Evolutionary conservation across 2,329 filamentous ascomycete species (phyloP).

Genomic region (Colletotrichum tanaceti): DNA sequence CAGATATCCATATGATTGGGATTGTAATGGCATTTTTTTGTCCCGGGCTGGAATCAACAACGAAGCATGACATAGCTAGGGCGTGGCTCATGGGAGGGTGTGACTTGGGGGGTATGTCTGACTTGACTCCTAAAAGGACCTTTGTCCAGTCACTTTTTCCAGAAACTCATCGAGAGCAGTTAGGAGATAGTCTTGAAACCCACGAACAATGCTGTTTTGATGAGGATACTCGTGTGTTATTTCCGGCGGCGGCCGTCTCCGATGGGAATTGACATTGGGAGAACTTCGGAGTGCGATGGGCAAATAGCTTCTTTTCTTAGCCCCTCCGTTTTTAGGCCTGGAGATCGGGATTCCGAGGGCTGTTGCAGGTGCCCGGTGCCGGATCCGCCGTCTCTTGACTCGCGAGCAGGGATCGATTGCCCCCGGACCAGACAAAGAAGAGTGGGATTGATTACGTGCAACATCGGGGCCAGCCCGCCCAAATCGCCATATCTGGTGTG

Average conservation of each 20-base stretch:
- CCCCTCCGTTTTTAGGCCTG: constrained; percentile 22
- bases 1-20: constrained; percentile 3
- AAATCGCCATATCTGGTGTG: constrained; percentile 5
- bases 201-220: constrained; percentile 1
- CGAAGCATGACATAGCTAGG: constrained; percentile 2
- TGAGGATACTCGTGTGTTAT: constrained; percentile 15
- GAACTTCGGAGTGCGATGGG: background rate
- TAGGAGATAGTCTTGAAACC: background rate
- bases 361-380: constrained; percentile 27
- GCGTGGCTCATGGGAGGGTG: background rate
- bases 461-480: constrained; percentile 1
- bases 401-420: constrained; percentile 9
- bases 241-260: constrained; percentile 22
- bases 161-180: background rate
- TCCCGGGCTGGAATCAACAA: constrained; percentile 3
- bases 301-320: constrained; percentile 22
- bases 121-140: constrained; percentile 17
- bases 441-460: constrained; percentile 24
- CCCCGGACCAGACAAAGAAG: constrained; percentile 29
- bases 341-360: constrained; percentile 21
- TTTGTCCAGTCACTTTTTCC: background rate
- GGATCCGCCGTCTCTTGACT: constrained; percentile 40
- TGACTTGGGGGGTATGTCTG: constrained; percentile 8
- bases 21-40: constrained; percentile 23
- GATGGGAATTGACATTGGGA: constrained; percentile 2